Conservation (phyloP, 2,329 filamentous ascomycete species). For the Ophiostoma himal-ulmi region DNA sequence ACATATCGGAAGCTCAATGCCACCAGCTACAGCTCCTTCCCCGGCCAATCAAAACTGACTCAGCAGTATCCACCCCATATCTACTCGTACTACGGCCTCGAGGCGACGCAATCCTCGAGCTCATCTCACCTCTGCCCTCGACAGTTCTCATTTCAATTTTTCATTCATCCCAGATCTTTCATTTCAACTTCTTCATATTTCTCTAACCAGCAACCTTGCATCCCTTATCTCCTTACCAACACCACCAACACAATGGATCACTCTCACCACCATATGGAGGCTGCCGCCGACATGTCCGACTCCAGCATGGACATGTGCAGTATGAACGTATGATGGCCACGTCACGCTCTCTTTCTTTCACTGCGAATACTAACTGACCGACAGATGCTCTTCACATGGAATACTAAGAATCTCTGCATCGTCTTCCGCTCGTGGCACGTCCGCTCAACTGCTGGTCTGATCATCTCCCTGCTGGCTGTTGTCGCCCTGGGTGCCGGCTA, state of each 20-base stretch:
- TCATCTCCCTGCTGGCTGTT: slow-evolving; percentile 77
- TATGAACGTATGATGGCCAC: slow-evolving; percentile 67
- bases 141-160: neutral
- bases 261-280: slow-evolving; percentile 31
- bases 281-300: slow-evolving; percentile 50
- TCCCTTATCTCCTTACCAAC: neutral
- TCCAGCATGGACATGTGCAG: slow-evolving; percentile 65
- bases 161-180: neutral
- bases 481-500: slow-evolving; percentile 84
- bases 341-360: neutral
- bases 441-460: slow-evolving; percentile 63
- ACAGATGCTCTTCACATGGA: slow-evolving; percentile 98
- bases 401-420: slow-evolving; percentile 89
- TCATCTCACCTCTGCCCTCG: neutral
- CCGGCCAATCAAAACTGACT: slow-evolving; percentile 25
- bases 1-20: neutral
- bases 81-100: neutral
- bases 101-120: neutral
- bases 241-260: slow-evolving; percentile 38
- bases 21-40: neutral
- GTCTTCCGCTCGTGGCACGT: slow-evolving; percentile 91
- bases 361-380: neutral
- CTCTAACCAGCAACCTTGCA: neutral
- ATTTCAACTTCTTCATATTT: neutral
- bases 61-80: slow-evolving; percentile 14